phyloP scores from a whole-genome alignment of 495 filamentous ascomycete species.

The Neurospora hispaniola region DNA sequence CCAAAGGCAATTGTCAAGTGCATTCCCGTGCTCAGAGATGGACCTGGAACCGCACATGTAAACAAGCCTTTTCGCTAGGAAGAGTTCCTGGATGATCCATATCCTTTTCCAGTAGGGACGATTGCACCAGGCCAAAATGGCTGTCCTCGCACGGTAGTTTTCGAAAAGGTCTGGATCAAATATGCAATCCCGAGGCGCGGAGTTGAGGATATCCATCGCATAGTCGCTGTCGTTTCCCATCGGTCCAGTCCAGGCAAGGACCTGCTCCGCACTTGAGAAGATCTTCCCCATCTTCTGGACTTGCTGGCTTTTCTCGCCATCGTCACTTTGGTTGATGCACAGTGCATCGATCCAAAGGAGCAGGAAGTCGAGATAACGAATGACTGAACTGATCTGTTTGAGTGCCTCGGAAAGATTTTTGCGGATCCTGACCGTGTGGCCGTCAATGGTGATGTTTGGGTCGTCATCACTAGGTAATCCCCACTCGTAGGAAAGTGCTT shows the following conservation, averaged over 20 bases:
- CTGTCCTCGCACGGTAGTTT: background rate
- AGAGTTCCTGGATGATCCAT: background rate
- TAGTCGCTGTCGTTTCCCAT: background rate
- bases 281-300: background rate
- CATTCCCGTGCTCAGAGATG: background rate
- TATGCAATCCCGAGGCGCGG: background rate
- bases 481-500: background rate
- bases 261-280: background rate
- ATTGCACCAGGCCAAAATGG: background rate
- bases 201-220: background rate
- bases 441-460: background rate
- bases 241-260: background rate
- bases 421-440: background rate
- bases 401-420: background rate
- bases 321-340: slow-evolving; percentile 5
- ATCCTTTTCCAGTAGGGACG: background rate
- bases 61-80: background rate
- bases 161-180: fast-evolving
- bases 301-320: background rate
- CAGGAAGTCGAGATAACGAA: background rate
- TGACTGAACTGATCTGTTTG: background rate
- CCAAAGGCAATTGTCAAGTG: background rate
- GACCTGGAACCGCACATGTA: background rate
- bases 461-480: background rate
- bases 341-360: slow-evolving; percentile 1